Percentiles rank a stretch among this genome's conserved stretches.
Conservation (phyloP, 139 green algal species). For the Astrephomene gubernaculifera region DNA sequence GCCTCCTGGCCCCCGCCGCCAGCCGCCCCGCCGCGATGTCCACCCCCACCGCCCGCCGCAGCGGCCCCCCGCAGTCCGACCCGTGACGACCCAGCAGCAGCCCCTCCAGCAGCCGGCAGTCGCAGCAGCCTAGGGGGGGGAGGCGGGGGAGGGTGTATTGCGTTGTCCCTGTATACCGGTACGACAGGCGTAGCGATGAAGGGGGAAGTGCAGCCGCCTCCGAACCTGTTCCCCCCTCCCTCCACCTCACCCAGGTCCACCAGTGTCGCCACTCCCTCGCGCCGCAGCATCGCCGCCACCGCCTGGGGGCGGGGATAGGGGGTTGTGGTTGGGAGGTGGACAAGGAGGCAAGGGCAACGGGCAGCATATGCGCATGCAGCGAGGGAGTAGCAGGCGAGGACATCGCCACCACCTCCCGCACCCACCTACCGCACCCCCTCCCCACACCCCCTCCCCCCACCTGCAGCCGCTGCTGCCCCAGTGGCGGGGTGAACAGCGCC, state of each 20-base stretch:
- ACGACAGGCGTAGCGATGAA: background rate
- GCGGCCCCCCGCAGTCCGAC: slow-evolving; percentile 9
- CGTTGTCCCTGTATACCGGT: too few species aligned
- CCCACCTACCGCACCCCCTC: too few species aligned
- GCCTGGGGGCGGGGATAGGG: background rate
- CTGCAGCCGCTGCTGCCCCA: slow-evolving; percentile 34
- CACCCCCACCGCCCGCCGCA: background rate
- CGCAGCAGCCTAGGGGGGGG: slow-evolving; percentile 13
- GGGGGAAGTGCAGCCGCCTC: background rate
- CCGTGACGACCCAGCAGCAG: slow-evolving; percentile 33
- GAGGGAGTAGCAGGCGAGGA: too few species aligned
- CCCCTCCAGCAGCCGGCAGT: slow-evolving; percentile 26
- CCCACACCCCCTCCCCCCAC: background rate
- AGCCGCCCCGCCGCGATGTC: slow-evolving; percentile 30
- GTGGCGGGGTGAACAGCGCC: slow-evolving; percentile 15
- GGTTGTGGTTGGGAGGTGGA: background rate
- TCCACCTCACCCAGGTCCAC: slow-evolving; percentile 23
- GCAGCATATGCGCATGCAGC: too few species aligned
- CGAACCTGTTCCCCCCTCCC: background rate
- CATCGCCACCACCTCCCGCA: too few species aligned
- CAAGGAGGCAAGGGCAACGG: background rate
- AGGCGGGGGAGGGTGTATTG: background rate
- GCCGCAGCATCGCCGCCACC: slow-evolving; percentile 27
- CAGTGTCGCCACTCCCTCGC: slow-evolving; percentile 1
- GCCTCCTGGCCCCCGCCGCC: slow-evolving; percentile 1